Base-by-base conservation (phyloP, 164 flowering plant species). In the Tinospora cordifolia region DNA sequence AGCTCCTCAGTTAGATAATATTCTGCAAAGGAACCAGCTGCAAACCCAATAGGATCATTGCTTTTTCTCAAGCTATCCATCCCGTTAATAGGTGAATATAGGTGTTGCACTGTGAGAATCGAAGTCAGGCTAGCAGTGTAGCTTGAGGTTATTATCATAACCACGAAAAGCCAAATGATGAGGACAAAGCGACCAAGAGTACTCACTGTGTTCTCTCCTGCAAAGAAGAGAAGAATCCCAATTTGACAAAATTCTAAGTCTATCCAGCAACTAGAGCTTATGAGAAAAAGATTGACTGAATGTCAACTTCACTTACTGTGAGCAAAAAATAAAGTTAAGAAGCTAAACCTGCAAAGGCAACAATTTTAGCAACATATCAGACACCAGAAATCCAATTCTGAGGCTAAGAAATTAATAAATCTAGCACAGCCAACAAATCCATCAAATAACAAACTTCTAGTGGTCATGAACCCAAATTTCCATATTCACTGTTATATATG, bases 271-370 rank as follows among this genome's bases (percentile, higher is more conserved):
- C n/a, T n/a, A 1, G 15, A 17, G 2, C 62, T 57, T n/a, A 57
- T 57, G 49, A 7, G 24, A 59, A 21, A 67, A 27, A 10, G 2
- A 17, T 24, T 30, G 70, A 51, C 39, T 25, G 22, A 2, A 40
- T 54, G 27, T 72, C n/a, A n/a, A 66, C 19, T 19, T 68, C 36
- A 87, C 97, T 90, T 77, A 91, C 96, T 83, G 27, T 90, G 93
- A 11, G 90, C 77, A 62, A 84, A 87, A 74, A 85, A 87, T 71
- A 81, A 65, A 41, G 96, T 88, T 49, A 92, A 88, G 74, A 90
- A 83, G 82, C 92, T 88, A 75, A 89, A 91, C 90, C 97, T 89
- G 94, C 84, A 84, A 40, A n/a, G n/a, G 38, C 46, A 11, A 70
- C n/a, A n/a, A n/a, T n/a, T n/a, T n/a, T n/a, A n/a, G 72, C 68